Conservation (phyloP, 805 yeast species). For the Candida piceae region DNA sequence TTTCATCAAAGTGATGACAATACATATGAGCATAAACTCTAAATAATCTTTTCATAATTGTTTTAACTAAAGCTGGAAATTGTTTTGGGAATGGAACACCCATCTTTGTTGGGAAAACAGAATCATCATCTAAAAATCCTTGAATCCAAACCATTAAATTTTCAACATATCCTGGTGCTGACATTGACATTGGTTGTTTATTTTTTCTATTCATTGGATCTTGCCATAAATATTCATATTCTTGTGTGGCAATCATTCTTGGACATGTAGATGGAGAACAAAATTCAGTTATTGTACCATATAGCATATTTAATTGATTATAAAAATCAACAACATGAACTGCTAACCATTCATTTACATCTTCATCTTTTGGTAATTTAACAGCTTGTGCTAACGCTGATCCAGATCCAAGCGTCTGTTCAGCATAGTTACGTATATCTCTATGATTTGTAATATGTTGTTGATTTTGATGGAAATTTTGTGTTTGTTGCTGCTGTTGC, state of each 20-base stretch:
- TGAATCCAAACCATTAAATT: constrained; percentile 94
- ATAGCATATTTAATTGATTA: constrained; percentile 93
- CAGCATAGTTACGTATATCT: constrained; percentile 84
- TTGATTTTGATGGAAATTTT: constrained; percentile 8
- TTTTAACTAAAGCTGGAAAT: constrained; percentile 72
- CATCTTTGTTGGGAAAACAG: constrained; percentile 80
- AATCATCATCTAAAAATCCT: constrained; percentile 84
- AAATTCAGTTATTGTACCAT: constrained; percentile 92
- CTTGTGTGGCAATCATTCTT: constrained; percentile 95
- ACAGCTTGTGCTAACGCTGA: constrained; percentile 90
- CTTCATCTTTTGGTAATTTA: constrained; percentile 88
- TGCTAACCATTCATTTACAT: constrained; percentile 90
- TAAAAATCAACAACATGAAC: constrained; percentile 97
- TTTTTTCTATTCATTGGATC: constrained; percentile 52
- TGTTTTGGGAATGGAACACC: constrained; percentile 91
- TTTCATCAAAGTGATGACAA: constrained; percentile 96
- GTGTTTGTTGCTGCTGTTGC: constrained; percentile 12
- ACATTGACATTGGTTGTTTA: constrained; percentile 75
- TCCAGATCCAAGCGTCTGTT: constrained; percentile 91
- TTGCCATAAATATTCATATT: constrained; percentile 96
- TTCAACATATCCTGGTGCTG: constrained; percentile 95
- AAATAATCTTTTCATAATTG: constrained; percentile 85
- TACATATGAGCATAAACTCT: constrained; percentile 96
- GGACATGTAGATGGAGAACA: constrained; percentile 96
- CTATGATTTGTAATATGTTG: constrained; percentile 40